Base-by-base conservation (phyloP, 2,329 filamentous ascomycete genomes). In the Pseudogymnoascus sp. region DNA sequence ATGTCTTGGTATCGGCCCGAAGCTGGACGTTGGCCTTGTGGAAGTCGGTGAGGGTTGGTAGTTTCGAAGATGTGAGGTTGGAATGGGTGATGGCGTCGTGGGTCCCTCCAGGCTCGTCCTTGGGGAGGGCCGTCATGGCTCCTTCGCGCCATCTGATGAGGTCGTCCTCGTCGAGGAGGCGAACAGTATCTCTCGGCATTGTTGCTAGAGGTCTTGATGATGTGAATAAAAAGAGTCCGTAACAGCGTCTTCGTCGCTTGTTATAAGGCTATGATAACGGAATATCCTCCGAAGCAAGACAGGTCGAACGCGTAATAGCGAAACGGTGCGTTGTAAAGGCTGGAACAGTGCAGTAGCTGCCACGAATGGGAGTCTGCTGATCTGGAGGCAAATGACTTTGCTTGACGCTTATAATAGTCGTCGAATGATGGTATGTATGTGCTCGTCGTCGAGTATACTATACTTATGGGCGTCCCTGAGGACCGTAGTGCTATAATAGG, bases 1-100 rank as follows among this genome's bases (percentile, higher is more conserved):
- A 97, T 71, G 91, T 85, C 69, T 90, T 86, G 61, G 83, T 83
- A 62, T 83, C 81, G 33, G 74, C 78, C 35, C 81, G 75, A 40
- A 78, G 77, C 70, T 78, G 78, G n/a, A 77, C 70, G 31, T 75
- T 63, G 6, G 72, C 70, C 61, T 74, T 75, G 29, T 74, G 72
- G 44, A 73, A 73, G 19, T 69, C 67, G 33, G 65, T 38, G 61
- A 66, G 64, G 61, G 65, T 10, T 65, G 62, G 62, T 50, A 53
- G 44, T 53, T 53, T 53, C 23, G 44, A 2, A 19, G n/a, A 37
- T 19, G 56, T 42, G 44, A 38, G 31, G 21, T 61, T 59, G 31
- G 7, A 64, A 31, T 38, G 62, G 35, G n/a, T 59, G 7, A 5
- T 38, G 67, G 66, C 66, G 62, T 60, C 56, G 23, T 7, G 7